Evolutionary conservation across 2,329 filamentous ascomycete species (phyloP).

Genomic region (Fusarium chuoi): DNA sequence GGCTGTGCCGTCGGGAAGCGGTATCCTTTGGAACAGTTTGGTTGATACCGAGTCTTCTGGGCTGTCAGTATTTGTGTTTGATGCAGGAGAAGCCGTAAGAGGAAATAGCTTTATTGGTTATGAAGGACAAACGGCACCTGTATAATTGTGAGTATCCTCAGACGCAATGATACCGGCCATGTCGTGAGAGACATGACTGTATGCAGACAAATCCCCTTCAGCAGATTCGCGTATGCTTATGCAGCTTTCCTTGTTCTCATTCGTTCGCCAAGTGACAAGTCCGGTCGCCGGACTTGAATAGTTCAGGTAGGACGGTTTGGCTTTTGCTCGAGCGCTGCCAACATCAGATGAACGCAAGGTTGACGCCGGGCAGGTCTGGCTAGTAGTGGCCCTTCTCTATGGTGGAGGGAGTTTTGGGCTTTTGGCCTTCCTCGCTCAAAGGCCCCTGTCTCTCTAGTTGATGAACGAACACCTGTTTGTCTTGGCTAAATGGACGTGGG

Average conservation of each 20-base stretch:
- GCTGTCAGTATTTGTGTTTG: neutral
- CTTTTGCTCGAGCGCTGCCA: neutral
- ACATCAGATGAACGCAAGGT: slow-evolving; percentile 36
- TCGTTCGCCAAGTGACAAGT: slow-evolving; percentile 9
- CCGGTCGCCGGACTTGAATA: neutral
- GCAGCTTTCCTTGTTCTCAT: slow-evolving; percentile 25
- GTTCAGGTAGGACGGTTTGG: slow-evolving; percentile 1
- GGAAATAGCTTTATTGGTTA: slow-evolving; percentile 8
- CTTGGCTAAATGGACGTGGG: neutral
- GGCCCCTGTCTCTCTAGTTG: neutral
- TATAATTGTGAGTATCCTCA: neutral
- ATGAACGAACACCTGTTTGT: slow-evolving; percentile 1
- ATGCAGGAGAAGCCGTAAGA: slow-evolving; percentile 17
- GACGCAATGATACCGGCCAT: slow-evolving; percentile 2
- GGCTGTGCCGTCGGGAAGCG: slow-evolving; percentile 14
- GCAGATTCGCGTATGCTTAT: slow-evolving; percentile 16
- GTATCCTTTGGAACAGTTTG: neutral
- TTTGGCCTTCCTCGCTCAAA: neutral
- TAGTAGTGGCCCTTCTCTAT: neutral
- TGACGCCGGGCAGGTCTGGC: slow-evolving; percentile 16
- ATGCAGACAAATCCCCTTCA: slow-evolving; percentile 1
- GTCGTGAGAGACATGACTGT: slow-evolving; percentile 3
- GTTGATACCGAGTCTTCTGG: neutral
- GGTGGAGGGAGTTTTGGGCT: neutral
- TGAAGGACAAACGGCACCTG: slow-evolving; percentile 1